Percentiles rank a stretch among this genome's conserved stretches.
Evolutionary conservation across 2,329 filamentous ascomycete species (phyloP).

Genomic region (Corinectria fuckeliana): DNA sequence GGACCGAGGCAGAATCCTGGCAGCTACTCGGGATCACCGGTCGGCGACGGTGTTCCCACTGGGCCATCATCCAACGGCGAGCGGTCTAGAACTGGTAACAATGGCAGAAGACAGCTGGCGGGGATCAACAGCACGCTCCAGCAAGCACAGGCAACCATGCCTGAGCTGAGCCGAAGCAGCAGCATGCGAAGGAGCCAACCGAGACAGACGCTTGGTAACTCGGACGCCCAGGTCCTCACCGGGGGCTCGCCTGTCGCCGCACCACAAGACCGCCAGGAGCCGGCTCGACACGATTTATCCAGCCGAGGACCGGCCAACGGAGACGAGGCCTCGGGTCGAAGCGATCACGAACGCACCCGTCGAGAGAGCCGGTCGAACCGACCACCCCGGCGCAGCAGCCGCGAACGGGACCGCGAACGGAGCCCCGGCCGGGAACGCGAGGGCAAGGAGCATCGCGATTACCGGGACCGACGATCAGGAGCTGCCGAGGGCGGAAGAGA

Average conservation of each 20-base stretch:
- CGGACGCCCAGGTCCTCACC: conserved; percentile 63
- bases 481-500: conserved; percentile 42
- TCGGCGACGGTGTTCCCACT: conserved; percentile 43
- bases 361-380: conserved; percentile 48
- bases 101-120: conserved; percentile 60
- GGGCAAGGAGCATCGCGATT: conserved; percentile 52
- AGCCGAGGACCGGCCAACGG: conserved; percentile 44
- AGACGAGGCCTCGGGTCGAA: conserved; percentile 40
- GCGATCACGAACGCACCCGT: conserved; percentile 52
- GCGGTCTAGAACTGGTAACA: conserved; percentile 42
- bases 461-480: conserved; percentile 52
- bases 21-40: conserved; percentile 33
- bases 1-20: conserved; percentile 35
- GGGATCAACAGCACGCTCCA: conserved; percentile 66
- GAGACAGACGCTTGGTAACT: conserved; percentile 55
- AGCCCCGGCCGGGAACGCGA: conserved; percentile 56
- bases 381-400: conserved; percentile 56
- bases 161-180: conserved; percentile 44
- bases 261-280: conserved; percentile 58
- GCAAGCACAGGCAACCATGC: conserved; percentile 55
- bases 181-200: conserved; percentile 45
- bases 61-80: conserved; percentile 47
- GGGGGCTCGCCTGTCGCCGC: conserved; percentile 59
- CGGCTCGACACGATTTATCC: conserved; percentile 47
- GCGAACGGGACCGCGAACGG: conserved; percentile 58